These are phyloP conservation scores for Lentinula sp. DNA, from an alignment of 768 basidiomycete genomes.

Conservation along the genomic window DNA sequence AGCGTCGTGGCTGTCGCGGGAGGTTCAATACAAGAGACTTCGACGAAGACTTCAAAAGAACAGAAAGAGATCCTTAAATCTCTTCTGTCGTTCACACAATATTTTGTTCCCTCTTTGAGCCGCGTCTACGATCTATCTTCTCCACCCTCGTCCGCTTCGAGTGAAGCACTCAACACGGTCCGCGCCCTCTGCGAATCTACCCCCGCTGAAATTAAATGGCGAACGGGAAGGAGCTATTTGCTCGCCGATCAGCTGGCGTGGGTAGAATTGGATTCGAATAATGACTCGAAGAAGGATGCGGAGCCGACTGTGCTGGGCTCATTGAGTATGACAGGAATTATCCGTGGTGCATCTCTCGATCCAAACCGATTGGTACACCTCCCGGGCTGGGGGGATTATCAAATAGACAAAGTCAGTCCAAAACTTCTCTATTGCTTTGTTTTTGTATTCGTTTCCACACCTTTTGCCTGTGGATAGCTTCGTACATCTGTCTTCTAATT, in stretches of 20 bases:
- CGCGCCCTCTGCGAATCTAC: slow-evolving; percentile 81
- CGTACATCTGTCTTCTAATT: no score
- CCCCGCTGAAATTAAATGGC: slow-evolving; percentile 75
- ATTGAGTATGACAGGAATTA: slow-evolving; percentile 74
- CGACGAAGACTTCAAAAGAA: background rate
- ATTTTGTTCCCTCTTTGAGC: slow-evolving; percentile 83
- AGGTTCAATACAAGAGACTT: slow-evolving; percentile 22
- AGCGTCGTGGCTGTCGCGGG: slow-evolving; percentile 73
- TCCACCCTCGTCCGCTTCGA: slow-evolving; percentile 12
- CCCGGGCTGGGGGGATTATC: slow-evolving; percentile 85
- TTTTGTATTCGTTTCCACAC: background rate
- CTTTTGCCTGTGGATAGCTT: no score
- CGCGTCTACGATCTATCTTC: slow-evolving; percentile 69
- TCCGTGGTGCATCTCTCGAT: slow-evolving; percentile 74
- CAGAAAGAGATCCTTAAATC: slow-evolving; percentile 74
- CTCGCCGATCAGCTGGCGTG: slow-evolving; percentile 60
- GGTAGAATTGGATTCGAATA: slow-evolving; percentile 22
- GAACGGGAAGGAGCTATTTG: slow-evolving; percentile 74
- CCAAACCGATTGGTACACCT: slow-evolving; percentile 85
- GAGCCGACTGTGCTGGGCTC: slow-evolving; percentile 26
- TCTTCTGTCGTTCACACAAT: slow-evolving; percentile 88
- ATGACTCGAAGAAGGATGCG: background rate
- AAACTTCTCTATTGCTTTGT: background rate
- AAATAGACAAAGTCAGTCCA: slow-evolving; percentile 62
- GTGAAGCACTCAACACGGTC: slow-evolving; percentile 68